Evolutionary conservation across 2,329 filamentous ascomycete species (phyloP).

Genomic region (Dothideomycetes sp.): DNA sequence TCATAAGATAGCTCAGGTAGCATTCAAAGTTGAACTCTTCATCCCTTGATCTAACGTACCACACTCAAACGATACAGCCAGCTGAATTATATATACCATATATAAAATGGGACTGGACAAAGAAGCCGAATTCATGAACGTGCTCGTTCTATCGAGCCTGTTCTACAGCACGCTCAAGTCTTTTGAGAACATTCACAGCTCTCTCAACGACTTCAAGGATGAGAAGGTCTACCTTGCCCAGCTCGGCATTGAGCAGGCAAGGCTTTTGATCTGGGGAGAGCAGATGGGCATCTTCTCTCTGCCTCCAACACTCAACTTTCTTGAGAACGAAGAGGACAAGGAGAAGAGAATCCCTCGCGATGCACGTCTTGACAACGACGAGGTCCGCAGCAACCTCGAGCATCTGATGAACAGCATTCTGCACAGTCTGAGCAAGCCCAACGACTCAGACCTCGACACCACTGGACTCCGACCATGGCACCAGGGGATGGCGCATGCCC

Average conservation of each 20-base stretch:
- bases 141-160: constrained; percentile 35
- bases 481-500: constrained; percentile 25
- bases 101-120: constrained; percentile 1
- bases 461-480: constrained; percentile 37
- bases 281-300: constrained; percentile 37
- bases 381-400: constrained; percentile 30
- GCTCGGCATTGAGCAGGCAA: constrained; percentile 39
- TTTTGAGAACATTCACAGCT: constrained; percentile 37
- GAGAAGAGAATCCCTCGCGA: constrained; percentile 36
- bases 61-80: not conserved
- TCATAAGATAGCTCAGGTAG: constrained; percentile 4
- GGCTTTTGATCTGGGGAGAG: constrained; percentile 40
- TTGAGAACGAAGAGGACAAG: constrained; percentile 34
- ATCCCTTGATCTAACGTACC: not conserved
- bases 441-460: constrained; percentile 35
- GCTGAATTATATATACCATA: not conserved
- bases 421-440: constrained; percentile 29
- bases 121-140: constrained; percentile 27
- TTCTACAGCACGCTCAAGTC: constrained; percentile 41
- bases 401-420: constrained; percentile 34
- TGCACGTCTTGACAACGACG: constrained; percentile 32
- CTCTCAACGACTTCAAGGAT: constrained; percentile 33
- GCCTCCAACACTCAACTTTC: constrained; percentile 36
- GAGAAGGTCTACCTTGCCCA: constrained; percentile 36
- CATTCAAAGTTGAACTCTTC: constrained; percentile 3